Base-by-base conservation (phyloP, 495 filamentous ascomycete species). In the Rostrohypoxylon terebratum region DNA sequence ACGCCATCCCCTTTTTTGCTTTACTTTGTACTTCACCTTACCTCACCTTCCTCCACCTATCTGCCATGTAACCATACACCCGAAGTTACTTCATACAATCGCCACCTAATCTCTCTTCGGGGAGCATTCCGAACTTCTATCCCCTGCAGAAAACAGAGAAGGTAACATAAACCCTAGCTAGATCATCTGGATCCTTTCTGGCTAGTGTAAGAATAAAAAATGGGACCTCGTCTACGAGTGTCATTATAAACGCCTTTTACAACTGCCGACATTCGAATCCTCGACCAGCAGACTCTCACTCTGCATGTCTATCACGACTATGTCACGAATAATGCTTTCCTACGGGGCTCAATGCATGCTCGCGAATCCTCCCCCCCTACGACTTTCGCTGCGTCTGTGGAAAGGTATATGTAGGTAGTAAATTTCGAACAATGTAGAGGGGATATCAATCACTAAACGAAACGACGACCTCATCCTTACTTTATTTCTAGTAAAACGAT, bases 191-290 rank as follows among this genome's bases (percentile, higher is more conserved):
- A 5, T 40, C 42, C 63, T 50, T 36, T 68, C 18, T 60, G n/a
- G 45, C 34, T 21, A 21, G 33, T n/a, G 16, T 44, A 47, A 36
- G 33, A 31, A 23, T 54, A 8, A 4, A 54, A 54, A 21, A 53
- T 31, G 7, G 21, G 18, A 25, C n/a, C 47, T 7, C 38, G 18
- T 42, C 11, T 45, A 45, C 31, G 6, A 61, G 28, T 34, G 2
- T n/a, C 33, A 34, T 36, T 9, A 55, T 47, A 55, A 23, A 45
- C 34, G 25, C 65, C 18, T 31, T 34, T 59, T 13, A 34, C 44
- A 67, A 67, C 64, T 67, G 57, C 65, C 65, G 55, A 47, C 55
- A 61, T 54, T 42, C 10, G 16, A 33, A 45, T 23, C 57, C 55
- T 53, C 14, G 25, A 34, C 18, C 36, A n/a, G 28, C 10, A 50